Base-by-base conservation (phyloP, 768 basidiomycete genomes). In the Arthromyces matolae region DNA sequence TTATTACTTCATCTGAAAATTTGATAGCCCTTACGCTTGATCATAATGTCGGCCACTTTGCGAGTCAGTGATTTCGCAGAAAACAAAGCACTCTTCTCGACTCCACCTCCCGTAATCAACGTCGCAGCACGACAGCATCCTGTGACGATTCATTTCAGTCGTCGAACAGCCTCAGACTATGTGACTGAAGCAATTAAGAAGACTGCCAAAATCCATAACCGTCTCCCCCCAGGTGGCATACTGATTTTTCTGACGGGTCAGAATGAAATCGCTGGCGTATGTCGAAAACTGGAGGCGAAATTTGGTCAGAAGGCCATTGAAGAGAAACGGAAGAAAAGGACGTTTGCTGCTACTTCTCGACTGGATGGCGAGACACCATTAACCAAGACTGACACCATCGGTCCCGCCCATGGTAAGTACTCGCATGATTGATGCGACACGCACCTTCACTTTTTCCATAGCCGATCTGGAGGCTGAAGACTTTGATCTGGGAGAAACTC, bases 41-140 rank as follows among this genome's bases (percentile, higher is more conserved):
- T 98, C 51, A 96, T 99, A 67, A 99, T 99, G 96, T 99, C 96
- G 12, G 96, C 96, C 3, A 98, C 96, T 0, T 79, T 98, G 5
- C 89, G 93, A 20, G 85, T 97, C 39, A 81, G 82, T 52, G 96
- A 98, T 66, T 98, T 99, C 57, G 81, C 87, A 2, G 83, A 87
- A 50, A 98, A 98, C 65, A 79, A 67, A 48, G 79, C 80, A 0
- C 72, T 99, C 2, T 99, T 99, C 67, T 52, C 82, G 0, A 71
- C 73, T 1, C 81, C 91, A 2, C 96, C 96, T n/a, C 96, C 96
- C 0, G 80, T 96, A 38, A 86, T 98, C 64, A 86, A 80, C 54
- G 86, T 98, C 47, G 75, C 86, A 23, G 89, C 89, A 2, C 87
- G 96, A 19, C 94, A 96, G 63, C 85, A 97, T 70, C 91, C 95